A percentile compares a stretch with the other conserved stretches of the same genome.
These are phyloP conservation scores for Cadophora gregata DNA, from an alignment of 2,329 filamentous ascomycete genomes.

Conservation along the genomic window DNA sequence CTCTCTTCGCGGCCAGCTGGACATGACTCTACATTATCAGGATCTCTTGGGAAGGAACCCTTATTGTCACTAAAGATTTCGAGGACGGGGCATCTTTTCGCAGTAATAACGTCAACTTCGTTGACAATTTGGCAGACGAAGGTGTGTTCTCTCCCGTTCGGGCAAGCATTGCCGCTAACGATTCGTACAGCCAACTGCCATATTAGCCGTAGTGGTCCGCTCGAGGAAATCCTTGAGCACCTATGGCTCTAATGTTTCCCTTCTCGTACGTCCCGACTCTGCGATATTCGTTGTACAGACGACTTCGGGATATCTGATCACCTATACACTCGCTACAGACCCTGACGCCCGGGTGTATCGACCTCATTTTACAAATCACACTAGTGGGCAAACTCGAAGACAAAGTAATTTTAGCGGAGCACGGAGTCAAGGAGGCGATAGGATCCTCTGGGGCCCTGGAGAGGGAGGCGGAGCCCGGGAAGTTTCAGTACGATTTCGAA, in stretches of 20 bases:
- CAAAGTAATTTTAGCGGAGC: slow-evolving; percentile 66
- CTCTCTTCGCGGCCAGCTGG: slow-evolving; percentile 28
- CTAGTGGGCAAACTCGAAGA: slow-evolving; percentile 65
- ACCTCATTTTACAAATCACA: slow-evolving; percentile 75
- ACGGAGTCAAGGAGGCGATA: slow-evolving; percentile 54
- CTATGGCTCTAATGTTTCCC: slow-evolving; percentile 84
- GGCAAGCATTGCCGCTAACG: slow-evolving; percentile 26
- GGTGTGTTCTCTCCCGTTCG: slow-evolving; percentile 54
- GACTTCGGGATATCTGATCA: slow-evolving; percentile 84
- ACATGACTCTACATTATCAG: slow-evolving; percentile 26
- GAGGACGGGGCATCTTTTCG: slow-evolving; percentile 82
- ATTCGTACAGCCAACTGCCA: slow-evolving; percentile 75
- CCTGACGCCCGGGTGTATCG: slow-evolving; percentile 84
- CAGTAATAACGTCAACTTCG: slow-evolving; percentile 82
- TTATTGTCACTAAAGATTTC: slow-evolving; percentile 79
- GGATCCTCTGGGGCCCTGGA: slow-evolving; percentile 75
- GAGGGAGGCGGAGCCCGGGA: slow-evolving; percentile 85
- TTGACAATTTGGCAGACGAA: slow-evolving; percentile 98
- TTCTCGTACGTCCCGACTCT: slow-evolving; percentile 88
- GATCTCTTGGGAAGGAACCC: slow-evolving; percentile 56
- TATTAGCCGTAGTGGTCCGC: slow-evolving; percentile 83
- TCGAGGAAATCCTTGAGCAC: slow-evolving; percentile 79
- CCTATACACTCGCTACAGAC: slow-evolving; percentile 89
- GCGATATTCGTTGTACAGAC: slow-evolving; percentile 93
- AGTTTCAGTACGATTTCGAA: slow-evolving; percentile 88